Conservation (phyloP, 139 green algal species). For the Zygnema circumcarinatum region DNA sequence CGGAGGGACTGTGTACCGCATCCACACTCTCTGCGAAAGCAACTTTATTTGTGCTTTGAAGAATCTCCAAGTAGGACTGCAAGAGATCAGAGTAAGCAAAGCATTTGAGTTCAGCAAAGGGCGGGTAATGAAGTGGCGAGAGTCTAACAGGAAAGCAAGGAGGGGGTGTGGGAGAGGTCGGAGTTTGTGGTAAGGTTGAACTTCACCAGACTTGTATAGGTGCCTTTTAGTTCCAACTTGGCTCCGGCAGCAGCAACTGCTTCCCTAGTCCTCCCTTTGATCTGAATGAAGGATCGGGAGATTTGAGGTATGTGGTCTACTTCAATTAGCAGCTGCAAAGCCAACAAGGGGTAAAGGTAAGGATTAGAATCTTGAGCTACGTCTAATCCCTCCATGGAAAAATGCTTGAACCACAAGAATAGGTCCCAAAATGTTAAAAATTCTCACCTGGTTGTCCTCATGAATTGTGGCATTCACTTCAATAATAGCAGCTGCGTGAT, state of each 20-base stretch:
- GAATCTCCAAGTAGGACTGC: conserved; percentile 31
- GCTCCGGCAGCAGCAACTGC: conserved; percentile 20
- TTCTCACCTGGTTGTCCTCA: conserved; percentile 25
- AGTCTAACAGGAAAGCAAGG: too few relatives aligned
- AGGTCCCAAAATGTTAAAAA: not conserved
- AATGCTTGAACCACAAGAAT: not conserved
- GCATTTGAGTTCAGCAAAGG: not conserved
- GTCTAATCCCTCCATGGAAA: too few relatives aligned
- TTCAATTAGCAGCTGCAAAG: not conserved
- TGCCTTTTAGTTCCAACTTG: not conserved
- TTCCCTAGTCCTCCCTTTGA: conserved; percentile 25
- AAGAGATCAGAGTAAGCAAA: conserved; percentile 2
- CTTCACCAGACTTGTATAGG: conserved; percentile 24
- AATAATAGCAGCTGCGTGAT: conserved; percentile 26
- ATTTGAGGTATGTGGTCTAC: not conserved
- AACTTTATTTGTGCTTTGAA: conserved; percentile 22
- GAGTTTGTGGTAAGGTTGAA: too few relatives aligned
- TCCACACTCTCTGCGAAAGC: conserved; percentile 21
- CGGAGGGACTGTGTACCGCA: not conserved
- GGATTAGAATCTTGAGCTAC: too few relatives aligned
- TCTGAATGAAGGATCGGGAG: conserved; percentile 18
- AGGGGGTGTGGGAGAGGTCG: not conserved
- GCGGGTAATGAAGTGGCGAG: too few relatives aligned
- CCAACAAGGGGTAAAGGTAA: too few relatives aligned
- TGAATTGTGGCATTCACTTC: conserved; percentile 12